A percentile compares a stretch with the other conserved stretches of the same genome.
Evolutionary conservation across 768 basidiomycete genomes (phyloP).

Genomic region (Paxillus rubicundulus): DNA sequence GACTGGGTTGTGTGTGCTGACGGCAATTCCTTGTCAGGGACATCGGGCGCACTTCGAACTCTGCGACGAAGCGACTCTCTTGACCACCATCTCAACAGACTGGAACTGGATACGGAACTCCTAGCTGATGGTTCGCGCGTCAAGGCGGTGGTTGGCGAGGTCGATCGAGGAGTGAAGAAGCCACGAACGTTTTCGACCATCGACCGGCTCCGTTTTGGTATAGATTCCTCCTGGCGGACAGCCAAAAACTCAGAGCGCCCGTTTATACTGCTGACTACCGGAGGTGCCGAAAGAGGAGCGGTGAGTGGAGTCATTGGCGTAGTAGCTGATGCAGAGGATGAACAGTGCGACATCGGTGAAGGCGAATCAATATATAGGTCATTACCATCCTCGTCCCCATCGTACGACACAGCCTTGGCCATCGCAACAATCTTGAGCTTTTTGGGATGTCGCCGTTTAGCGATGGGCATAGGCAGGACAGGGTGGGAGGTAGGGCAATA

Average conservation of each 20-base stretch:
- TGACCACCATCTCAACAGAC: constrained; percentile 48
- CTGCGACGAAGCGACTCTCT: constrained; percentile 48
- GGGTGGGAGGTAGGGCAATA: neutral
- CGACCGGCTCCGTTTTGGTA: constrained; percentile 47
- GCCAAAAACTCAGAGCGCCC: constrained; percentile 30
- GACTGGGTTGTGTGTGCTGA: constrained; percentile 25
- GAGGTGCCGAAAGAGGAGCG: constrained; percentile 12
- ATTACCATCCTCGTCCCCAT: constrained; percentile 22
- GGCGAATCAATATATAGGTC: constrained; percentile 30
- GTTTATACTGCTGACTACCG: constrained; percentile 11
- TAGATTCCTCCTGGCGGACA: constrained; percentile 19
- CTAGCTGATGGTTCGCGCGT: constrained; percentile 26
- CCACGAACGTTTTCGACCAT: constrained; percentile 63
- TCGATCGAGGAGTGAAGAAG: constrained; percentile 51
- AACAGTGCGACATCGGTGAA: constrained; percentile 41
- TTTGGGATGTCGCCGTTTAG: constrained; percentile 24
- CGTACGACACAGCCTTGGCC: constrained; percentile 18
- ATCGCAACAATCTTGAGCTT: constrained; percentile 30
- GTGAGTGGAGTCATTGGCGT: constrained; percentile 24
- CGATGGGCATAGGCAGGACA: constrained; percentile 9
- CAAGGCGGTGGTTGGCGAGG: constrained; percentile 37
- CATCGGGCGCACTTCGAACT: constrained; percentile 52
- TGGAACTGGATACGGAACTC: constrained; percentile 28
- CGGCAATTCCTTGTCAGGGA: constrained; percentile 31
- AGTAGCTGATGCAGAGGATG: constrained; percentile 34